Evolutionary conservation across 495 filamentous ascomycete genomes (phyloP).

Genomic region (Aspergillus diversus): DNA sequence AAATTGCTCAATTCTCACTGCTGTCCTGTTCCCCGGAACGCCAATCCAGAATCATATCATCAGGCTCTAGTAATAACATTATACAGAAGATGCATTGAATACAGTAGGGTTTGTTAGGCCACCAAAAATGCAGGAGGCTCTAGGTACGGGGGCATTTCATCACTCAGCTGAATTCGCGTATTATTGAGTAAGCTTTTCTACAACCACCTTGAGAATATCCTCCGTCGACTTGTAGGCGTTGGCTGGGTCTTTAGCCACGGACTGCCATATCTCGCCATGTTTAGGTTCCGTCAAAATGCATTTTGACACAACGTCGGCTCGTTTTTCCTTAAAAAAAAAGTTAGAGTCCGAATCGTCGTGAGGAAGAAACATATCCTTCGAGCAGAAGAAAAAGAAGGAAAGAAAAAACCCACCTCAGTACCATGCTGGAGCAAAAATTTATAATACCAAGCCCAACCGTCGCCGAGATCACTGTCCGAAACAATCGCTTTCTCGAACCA

Average conservation of each 20-base stretch:
- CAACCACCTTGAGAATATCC: constrained; percentile 81
- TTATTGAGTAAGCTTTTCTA: constrained; percentile 35
- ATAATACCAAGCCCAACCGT: constrained; percentile 98
- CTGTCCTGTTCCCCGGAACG: not conserved
- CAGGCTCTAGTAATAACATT: not conserved
- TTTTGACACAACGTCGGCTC: constrained; percentile 75
- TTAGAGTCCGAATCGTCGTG: not conserved
- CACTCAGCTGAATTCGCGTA: not conserved
- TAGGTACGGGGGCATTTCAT: no score
- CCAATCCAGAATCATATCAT: not conserved
- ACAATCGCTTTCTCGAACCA: constrained; percentile 97
- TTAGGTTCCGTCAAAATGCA: constrained; percentile 77
- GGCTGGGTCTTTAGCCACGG: constrained; percentile 79
- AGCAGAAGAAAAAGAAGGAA: not conserved
- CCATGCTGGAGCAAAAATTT: constrained; percentile 92
- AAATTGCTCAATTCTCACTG: not conserved
- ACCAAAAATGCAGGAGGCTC: no score
- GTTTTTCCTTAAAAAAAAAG: constrained; percentile 66
- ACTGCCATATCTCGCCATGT: constrained; percentile 93
- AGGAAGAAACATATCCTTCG: not conserved
- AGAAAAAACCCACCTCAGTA: constrained; percentile 57
- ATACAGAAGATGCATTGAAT: not conserved
- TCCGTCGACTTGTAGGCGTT: constrained; percentile 73
- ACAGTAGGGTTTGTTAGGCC: not conserved
- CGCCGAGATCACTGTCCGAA: constrained; percentile 81